Conservation (phyloP, 805 yeast species). For the Isabelozyma pseudorhagii region DNA sequence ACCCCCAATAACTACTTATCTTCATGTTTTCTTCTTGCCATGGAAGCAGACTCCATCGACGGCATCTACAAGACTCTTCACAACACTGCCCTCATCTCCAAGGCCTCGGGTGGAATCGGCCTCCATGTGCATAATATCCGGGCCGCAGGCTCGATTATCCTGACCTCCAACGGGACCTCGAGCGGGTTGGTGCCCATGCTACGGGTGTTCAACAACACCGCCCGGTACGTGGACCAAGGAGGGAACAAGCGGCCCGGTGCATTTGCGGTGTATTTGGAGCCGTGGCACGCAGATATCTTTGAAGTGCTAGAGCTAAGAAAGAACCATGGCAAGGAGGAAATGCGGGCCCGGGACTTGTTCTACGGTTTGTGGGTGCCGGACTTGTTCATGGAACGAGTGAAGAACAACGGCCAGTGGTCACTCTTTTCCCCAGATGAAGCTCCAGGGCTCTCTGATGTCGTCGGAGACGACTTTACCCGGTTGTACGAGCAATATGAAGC, state of each 20-base stretch:
- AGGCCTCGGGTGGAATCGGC: conserved; percentile 96
- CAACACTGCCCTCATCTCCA: conserved; percentile 85
- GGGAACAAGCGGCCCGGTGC: conserved; percentile 99
- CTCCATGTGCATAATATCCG: conserved; percentile 85
- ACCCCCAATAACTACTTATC: conserved; percentile 83
- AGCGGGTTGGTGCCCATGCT: conserved; percentile 96
- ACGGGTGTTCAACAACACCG: conserved; percentile 91
- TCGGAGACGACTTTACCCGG: conserved; percentile 78
- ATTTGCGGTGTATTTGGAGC: conserved; percentile 88
- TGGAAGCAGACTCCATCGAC: conserved; percentile 93
- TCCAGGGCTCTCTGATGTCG: conserved; percentile 78
- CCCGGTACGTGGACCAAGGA: conserved; percentile 97
- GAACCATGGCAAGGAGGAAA: conserved; percentile 93
- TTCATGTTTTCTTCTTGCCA: conserved; percentile 87
- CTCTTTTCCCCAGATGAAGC: conserved; percentile 87
- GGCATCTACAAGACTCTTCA: conserved; percentile 90
- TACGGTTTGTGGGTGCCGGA: conserved; percentile 95
- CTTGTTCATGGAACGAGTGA: conserved; percentile 88
- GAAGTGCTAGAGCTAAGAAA: conserved; percentile 84
- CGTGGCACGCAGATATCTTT: conserved; percentile 94
- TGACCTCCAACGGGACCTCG: conserved; percentile 90
- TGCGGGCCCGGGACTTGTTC: conserved; percentile 89
- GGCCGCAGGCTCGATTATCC: conserved; percentile 80
- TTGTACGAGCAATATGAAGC: conserved; percentile 71
- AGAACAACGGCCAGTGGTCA: conserved; percentile 77